phyloP scores from a whole-genome alignment of 2,329 filamentous ascomycete species.

The Pseudogymnoascus sp. region DNA sequence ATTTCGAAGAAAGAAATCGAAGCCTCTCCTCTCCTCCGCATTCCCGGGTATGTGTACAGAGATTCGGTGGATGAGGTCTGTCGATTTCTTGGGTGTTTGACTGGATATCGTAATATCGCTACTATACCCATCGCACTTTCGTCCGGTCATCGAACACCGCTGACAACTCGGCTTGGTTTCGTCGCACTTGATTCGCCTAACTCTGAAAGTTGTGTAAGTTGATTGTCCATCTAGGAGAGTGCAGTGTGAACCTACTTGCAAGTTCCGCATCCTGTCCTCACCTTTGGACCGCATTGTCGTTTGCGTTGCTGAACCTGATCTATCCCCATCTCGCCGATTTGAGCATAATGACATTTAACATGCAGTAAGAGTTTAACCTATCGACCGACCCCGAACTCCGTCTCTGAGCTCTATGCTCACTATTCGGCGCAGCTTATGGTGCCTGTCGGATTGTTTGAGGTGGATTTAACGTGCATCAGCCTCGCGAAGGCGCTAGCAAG shows the following conservation, averaged over 20 bases:
- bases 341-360: conserved; percentile 15
- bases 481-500: conserved; percentile 15
- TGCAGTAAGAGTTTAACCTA: conserved; percentile 13
- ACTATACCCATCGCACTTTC: conserved; percentile 22
- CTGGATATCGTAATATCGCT: conserved; percentile 15
- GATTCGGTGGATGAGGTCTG: conserved; percentile 18
- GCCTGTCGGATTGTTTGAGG: conserved; percentile 12
- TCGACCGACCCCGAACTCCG: conserved; percentile 12
- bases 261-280: conserved; percentile 19
- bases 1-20: conserved; percentile 23
- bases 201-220: conserved; percentile 29
- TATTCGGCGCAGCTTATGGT: not conserved
- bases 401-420: conserved; percentile 13
- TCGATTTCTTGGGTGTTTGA: conserved; percentile 13
- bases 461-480: conserved; percentile 12
- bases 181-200: conserved; percentile 49
- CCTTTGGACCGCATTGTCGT: conserved; percentile 17
- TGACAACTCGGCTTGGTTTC: conserved; percentile 44
- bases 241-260: conserved; percentile 19
- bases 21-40: conserved; percentile 21
- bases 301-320: conserved; percentile 16
- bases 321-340: conserved; percentile 14
- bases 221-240: conserved; percentile 13
- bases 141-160: conserved; percentile 32
- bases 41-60: conserved; percentile 19